A percentile compares a stretch with the other conserved stretches of the same genome.
Conservation (phyloP, 2,329 filamentous ascomycete genomes). For the Diplocarpon mali region DNA sequence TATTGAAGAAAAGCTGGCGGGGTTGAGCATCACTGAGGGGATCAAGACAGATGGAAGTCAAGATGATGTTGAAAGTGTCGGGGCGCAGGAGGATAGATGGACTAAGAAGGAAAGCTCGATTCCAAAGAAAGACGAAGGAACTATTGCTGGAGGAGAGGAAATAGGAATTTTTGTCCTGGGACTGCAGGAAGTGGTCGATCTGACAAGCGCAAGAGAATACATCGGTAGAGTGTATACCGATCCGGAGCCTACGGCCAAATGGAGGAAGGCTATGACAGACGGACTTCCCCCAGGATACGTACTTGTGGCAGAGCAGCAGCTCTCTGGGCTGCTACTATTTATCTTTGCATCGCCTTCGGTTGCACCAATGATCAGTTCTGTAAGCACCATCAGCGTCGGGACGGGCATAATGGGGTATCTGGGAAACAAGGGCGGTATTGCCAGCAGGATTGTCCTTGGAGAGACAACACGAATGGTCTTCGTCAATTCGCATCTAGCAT, state of each 20-base stretch:
- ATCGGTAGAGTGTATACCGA: conserved; percentile 63
- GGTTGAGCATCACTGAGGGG: conserved; percentile 36
- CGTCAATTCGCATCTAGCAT: conserved; percentile 83
- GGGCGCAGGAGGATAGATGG: conserved; percentile 35
- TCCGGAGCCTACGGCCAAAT: conserved; percentile 58
- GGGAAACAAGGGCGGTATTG: conserved; percentile 90
- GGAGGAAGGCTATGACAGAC: conserved; percentile 65
- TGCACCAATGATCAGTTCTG: conserved; percentile 61
- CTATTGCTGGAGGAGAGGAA: conserved; percentile 48
- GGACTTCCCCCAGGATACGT: conserved; percentile 69
- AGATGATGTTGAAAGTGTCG: conserved; percentile 33
- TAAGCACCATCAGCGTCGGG: conserved; percentile 74
- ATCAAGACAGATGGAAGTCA: conserved; percentile 24
- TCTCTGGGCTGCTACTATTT: conserved; percentile 74
- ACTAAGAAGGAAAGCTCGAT: conserved; percentile 32
- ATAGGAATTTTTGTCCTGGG: conserved; percentile 84
- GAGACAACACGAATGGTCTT: conserved; percentile 86
- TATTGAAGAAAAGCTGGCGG: conserved; percentile 50
- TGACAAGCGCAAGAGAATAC: conserved; percentile 70
- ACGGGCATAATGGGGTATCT: conserved; percentile 88
- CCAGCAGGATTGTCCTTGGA: conserved; percentile 70
- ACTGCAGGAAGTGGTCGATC: conserved; percentile 83
- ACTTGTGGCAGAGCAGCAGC: conserved; percentile 69
- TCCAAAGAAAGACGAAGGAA: conserved; percentile 31
- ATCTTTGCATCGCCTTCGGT: conserved; percentile 77